A percentile compares a stretch with the other conserved stretches of the same genome.
Conservation (phyloP, 2,329 filamentous ascomycete genomes). For the Aspergillus udagawae region DNA sequence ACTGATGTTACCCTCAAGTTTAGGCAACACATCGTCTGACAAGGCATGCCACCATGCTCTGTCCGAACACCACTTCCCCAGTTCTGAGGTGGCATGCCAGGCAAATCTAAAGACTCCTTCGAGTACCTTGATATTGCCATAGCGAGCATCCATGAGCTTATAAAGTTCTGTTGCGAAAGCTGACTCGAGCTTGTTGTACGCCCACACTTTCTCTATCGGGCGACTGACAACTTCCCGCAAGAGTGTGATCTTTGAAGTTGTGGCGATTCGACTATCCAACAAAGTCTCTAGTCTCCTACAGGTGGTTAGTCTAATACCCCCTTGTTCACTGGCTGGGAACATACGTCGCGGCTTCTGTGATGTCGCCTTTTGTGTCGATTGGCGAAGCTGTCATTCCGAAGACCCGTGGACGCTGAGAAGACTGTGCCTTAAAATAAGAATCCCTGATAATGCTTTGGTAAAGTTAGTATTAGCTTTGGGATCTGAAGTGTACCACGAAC, state of each 20-base stretch:
- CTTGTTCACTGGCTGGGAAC: constrained; percentile 2
- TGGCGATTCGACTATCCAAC: constrained; percentile 79
- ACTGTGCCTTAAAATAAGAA: constrained; percentile 61
- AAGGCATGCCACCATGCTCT: constrained; percentile 71
- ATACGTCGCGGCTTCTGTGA: constrained; percentile 61
- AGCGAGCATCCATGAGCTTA: constrained; percentile 50
- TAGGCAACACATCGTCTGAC: constrained; percentile 57
- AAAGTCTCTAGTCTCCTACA: constrained; percentile 65
- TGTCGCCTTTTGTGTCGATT: constrained; percentile 74
- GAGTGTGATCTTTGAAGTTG: constrained; percentile 59
- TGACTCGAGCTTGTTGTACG: constrained; percentile 50
- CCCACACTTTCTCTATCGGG: constrained; percentile 56
- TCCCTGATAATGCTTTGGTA: constrained; percentile 70
- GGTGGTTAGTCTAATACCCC: constrained; percentile 6
- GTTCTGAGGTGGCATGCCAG: constrained; percentile 56
- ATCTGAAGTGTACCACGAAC: constrained; percentile 24
- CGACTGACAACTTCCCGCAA: constrained; percentile 56
- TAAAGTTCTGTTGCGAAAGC: constrained; percentile 64
- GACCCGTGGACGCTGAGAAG: constrained; percentile 62
- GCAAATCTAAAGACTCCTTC: constrained; percentile 57
- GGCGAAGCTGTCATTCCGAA: constrained; percentile 98
- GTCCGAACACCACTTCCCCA: constrained; percentile 84
- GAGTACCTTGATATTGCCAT: constrained; percentile 52
- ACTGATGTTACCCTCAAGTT: constrained; percentile 52
- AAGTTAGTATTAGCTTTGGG: constrained; percentile 4